Conservation (phyloP, 177 flowering plant species). For the Telopea speciosissima region DNA sequence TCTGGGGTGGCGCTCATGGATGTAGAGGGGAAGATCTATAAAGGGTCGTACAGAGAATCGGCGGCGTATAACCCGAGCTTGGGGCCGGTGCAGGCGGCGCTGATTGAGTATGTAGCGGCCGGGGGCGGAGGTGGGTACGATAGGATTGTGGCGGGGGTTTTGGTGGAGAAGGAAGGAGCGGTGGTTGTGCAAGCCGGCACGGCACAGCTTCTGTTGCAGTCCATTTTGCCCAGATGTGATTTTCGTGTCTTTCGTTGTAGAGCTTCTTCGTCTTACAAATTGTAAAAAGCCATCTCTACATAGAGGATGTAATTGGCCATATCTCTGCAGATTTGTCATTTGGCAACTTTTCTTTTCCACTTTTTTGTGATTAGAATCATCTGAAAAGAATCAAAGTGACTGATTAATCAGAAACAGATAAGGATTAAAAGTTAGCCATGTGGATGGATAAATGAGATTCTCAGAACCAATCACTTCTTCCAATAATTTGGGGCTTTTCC, state of each 20-base stretch:
- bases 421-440: no score
- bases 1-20: slow-evolving; percentile 83
- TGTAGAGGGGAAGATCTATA: slow-evolving; percentile 46
- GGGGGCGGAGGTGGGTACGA: slow-evolving; percentile 57
- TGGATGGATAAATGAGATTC: no score
- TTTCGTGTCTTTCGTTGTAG: slow-evolving; percentile 49
- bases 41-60: slow-evolving; percentile 79
- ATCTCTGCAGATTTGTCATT: no score
- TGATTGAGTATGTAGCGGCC: slow-evolving; percentile 62
- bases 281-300: no score
- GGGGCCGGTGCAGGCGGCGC: slow-evolving; percentile 84
- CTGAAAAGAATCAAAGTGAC: no score
- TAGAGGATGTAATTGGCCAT: no score
- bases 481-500: no score
- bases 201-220: slow-evolving; percentile 51
- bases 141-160: slow-evolving; percentile 52
- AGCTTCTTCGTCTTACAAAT: background rate
- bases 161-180: slow-evolving; percentile 78
- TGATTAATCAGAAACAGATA: no score
- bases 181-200: slow-evolving; percentile 58
- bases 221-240: slow-evolving; percentile 59
- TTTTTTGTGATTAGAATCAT: no score
- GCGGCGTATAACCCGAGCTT: slow-evolving; percentile 93
- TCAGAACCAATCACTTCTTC: no score
- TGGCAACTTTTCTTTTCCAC: no score